Evolutionary conservation across 2,329 filamentous ascomycete species (phyloP), one percentile per base, ranked within the genome.

Genomic region (Sporothrix humicola): DNA sequence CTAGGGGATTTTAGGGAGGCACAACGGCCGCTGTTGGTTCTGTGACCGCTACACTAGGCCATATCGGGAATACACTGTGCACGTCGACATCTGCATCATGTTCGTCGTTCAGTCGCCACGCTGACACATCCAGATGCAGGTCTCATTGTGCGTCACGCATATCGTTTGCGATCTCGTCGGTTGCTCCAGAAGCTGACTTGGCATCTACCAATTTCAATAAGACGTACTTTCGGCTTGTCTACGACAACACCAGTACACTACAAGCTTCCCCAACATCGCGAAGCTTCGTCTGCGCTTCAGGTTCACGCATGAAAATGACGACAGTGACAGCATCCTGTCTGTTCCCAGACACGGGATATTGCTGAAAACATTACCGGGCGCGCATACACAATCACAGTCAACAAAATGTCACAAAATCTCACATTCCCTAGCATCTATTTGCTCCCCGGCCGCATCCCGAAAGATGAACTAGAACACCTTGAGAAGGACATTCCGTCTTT

Each of bases 341-440:
- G 54, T 20, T 20, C 48, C 68, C 37, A 66, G 37, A 44, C 26
- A 66, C 37, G 23, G 46, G n/a, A 20, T 13, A 37, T 9, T 23
- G 37, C 6, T 69, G n/a, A 68, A 26, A 50, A 12, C 7, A 15
- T 13, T 48, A n/a, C 58, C 42, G 5, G 17, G 8, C 12, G 42
- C 26, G 61, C 42, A 13, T 20, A 23, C 9, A 26, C 15, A n/a
- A 42, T 44, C 7, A 42, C 44, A 54, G n/a, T 17, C 12, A n/a
- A 13, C 37, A 50, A 37, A 12, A 71, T 71, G 61, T n/a, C 70
- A 12, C 71, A 70, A 23, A 26, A 26, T 12, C 69, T 74, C 13
- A n/a, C 48, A 3, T 83, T 88, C 50, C 93, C 93, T 12, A 85
- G 88, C 3, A 90, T 96, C 31, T 96, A 90, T 77, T 85, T 98